phyloP scores from a whole-genome alignment of 352 stramenopile species.

The Phytophthora meadii region DNA sequence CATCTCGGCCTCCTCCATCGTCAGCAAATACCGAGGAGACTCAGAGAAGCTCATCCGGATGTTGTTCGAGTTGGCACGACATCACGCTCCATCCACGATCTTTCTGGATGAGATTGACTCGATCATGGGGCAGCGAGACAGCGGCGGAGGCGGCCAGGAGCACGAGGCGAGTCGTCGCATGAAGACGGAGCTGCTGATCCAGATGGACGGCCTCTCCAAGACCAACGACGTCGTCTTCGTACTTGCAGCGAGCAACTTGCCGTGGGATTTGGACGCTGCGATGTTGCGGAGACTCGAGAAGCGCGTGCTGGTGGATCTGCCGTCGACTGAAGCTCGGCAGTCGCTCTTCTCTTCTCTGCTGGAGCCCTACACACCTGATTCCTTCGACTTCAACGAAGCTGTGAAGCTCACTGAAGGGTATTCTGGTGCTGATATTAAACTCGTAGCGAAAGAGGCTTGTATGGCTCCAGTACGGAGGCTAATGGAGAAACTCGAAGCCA shows the following conservation, averaged over 20 bases:
- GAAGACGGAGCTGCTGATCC: slow-evolving; percentile 89
- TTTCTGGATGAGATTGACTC: slow-evolving; percentile 91
- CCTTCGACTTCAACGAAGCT: slow-evolving; percentile 62
- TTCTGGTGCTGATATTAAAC: slow-evolving; percentile 85
- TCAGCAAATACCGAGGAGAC: slow-evolving; percentile 88
- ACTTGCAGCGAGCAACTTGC: slow-evolving; percentile 81
- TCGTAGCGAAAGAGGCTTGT: slow-evolving; percentile 86
- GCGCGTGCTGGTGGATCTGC: slow-evolving; percentile 80
- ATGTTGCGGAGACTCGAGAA: slow-evolving; percentile 89
- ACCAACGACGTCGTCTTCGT: slow-evolving; percentile 86
- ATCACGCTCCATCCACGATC: slow-evolving; percentile 88
- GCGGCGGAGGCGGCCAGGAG: slow-evolving; percentile 71
- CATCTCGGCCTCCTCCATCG: slow-evolving; percentile 87
- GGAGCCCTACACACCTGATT: slow-evolving; percentile 55
- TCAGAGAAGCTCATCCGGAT: slow-evolving; percentile 90
- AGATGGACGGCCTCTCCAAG: slow-evolving; percentile 88
- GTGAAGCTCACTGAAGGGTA: slow-evolving; percentile 73
- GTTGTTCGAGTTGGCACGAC: slow-evolving; percentile 81
- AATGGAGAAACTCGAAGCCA: slow-evolving; percentile 67
- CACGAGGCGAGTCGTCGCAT: slow-evolving; percentile 87
- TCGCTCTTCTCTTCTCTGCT: slow-evolving; percentile 71
- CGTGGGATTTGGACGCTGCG: slow-evolving; percentile 81
- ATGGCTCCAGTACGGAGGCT: slow-evolving; percentile 83
- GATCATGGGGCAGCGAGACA: slow-evolving; percentile 90
- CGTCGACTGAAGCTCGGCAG: slow-evolving; percentile 60